These are phyloP conservation scores for Lentinus brumalis DNA, from an alignment of 768 basidiomycete genomes.

Conservation along the genomic window DNA sequence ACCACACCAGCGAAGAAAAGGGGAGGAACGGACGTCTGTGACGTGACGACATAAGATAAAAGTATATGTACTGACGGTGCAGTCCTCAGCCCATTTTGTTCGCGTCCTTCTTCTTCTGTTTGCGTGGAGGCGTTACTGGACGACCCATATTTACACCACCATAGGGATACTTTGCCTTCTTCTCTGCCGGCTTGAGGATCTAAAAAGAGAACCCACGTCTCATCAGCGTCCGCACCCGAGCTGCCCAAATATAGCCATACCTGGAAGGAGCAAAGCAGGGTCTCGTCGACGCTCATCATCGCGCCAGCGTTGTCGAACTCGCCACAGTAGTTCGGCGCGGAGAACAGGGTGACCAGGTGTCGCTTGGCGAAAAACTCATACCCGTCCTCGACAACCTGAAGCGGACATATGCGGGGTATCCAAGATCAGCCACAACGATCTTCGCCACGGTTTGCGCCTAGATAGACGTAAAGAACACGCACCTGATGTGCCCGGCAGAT, in stretches of 20 bases:
- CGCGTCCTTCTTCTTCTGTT: constrained; percentile 93
- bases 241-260: constrained; percentile 39
- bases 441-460: not conserved
- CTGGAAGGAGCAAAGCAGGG: constrained; percentile 96
- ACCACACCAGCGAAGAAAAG: constrained; percentile 17
- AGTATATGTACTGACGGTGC: constrained; percentile 31
- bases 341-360: constrained; percentile 95
- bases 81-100: constrained; percentile 52
- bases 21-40: constrained; percentile 14
- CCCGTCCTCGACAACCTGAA: constrained; percentile 95
- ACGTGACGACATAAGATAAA: constrained; percentile 16
- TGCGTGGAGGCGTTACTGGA: constrained; percentile 94
- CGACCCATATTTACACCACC: constrained; percentile 85
- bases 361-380: constrained; percentile 99
- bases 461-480: not conserved
- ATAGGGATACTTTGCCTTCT: constrained; percentile 93
- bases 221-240: constrained; percentile 5
- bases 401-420: constrained; percentile 1
- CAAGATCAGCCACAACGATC: not conserved
- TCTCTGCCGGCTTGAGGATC: constrained; percentile 99
- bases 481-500: constrained; percentile 99
- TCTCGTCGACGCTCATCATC: constrained; percentile 99
- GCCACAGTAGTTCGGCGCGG: constrained; percentile 93
- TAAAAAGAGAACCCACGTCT: constrained; percentile 31
- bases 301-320: constrained; percentile 99